Conservation (phyloP, 768 basidiomycete species). For the Pleurotus tuber-regium region DNA sequence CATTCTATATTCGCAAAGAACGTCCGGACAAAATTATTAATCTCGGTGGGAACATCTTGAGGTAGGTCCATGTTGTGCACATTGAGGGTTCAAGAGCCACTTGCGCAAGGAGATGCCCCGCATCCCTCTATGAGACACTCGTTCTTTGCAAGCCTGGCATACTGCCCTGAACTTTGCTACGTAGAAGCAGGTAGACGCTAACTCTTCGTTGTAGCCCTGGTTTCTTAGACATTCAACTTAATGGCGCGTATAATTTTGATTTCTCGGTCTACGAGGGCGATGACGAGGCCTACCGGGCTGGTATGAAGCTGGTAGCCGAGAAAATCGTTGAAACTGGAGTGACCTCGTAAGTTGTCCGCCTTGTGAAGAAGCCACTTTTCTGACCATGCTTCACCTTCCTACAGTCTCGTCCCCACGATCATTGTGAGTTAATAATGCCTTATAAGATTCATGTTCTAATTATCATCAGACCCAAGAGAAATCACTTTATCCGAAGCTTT, state of each 20-base stretch:
- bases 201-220: conserved; percentile 57
- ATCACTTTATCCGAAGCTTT: conserved; percentile 67
- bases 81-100: too few species aligned
- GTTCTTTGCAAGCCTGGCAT: too few species aligned
- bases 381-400: conserved; percentile 17
- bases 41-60: conserved; percentile 74
- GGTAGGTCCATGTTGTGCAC: too few species aligned
- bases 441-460: not conserved
- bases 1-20: conserved; percentile 61
- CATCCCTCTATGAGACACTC: too few species aligned
- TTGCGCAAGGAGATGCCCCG: too few species aligned
- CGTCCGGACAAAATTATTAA: conserved; percentile 66
- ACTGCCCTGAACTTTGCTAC: not conserved
- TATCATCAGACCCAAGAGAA: conserved; percentile 69
- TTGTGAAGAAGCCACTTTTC: not conserved
- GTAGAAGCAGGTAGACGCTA: not conserved
- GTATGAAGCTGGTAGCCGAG: conserved; percentile 68
- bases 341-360: conserved; percentile 60
- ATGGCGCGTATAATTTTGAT: conserved; percentile 87
- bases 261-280: conserved; percentile 80
- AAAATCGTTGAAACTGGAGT: conserved; percentile 85
- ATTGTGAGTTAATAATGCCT: conserved; percentile 48
- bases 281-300: conserved; percentile 63
- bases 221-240: conserved; percentile 85
- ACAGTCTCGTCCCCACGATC: conserved; percentile 60